Evolutionary conservation across 805 yeast species (phyloP), one percentile per base, ranked within the genome.

Genomic region (Ascoidea tarda): DNA sequence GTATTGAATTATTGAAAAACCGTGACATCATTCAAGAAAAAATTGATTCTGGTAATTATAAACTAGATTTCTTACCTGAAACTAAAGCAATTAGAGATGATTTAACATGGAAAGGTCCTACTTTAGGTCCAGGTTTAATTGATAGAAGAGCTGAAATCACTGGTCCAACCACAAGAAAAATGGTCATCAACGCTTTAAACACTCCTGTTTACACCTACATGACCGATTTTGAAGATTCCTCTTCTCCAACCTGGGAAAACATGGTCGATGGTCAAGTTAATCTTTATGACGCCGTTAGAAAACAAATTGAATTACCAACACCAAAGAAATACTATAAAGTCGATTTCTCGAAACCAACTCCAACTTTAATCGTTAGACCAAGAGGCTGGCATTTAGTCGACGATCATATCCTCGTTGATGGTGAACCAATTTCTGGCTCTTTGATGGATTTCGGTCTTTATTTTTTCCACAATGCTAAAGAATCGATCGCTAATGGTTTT

Each of bases 341-440:
- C 73, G 52, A 74, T 75, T 64, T 62, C 54, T 68, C 68, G 49
- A 66, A 73, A 66, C 67, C 74, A 62, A 61, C 74, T 69, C 79
- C 87, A 69, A 72, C 78, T 16, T 61, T 74, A 57, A 70, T 74
- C 60, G 76, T 73, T 50, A 68, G 79, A 46, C 78, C 79, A 16
- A 77, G 88, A 63, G 88, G 88, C 57, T 82, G 87, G 87, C 87
- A 82, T 67, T 72, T 82, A 63, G 76, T 71, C 32, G 88, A 82
- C 67, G 76, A 73, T 66, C 87, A 82, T 63, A 73, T 82, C 55
- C 58, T 69, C 47, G 82, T 82, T 56, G 87, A 82, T 60, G 86
- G 85, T 51, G 78, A 78, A 69, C 82, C 84, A 49, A 73, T 82
- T 51, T 69, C 81, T 38, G 88, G 85, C 45, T 78, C 79, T 54